A percentile compares a stretch with the other conserved stretches of the same genome.
Conservation (phyloP, 352 stramenopile genomes). For the Saprolegnia parasitica region DNA sequence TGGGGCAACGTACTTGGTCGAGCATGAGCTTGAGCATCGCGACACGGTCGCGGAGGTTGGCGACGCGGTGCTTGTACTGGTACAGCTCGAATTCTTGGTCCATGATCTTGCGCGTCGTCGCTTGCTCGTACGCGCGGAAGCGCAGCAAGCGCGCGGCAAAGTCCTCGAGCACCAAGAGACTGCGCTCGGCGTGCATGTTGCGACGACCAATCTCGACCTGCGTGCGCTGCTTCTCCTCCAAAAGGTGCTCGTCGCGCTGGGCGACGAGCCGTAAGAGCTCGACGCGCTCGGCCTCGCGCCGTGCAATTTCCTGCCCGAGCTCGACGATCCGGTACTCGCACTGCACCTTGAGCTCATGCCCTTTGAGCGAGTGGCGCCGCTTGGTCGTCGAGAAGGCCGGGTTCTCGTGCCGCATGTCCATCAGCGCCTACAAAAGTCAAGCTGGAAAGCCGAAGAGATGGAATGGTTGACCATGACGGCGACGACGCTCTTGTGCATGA, state of each 20-base stretch:
- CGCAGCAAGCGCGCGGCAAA: background rate
- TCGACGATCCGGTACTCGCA: slow-evolving; percentile 12
- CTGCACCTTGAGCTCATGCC: slow-evolving; percentile 1
- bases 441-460: no score
- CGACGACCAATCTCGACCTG: background rate
- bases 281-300: background rate
- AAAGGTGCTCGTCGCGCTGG: background rate
- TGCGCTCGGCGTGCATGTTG: background rate
- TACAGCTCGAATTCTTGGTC: slow-evolving; percentile 7
- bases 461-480: slow-evolving; percentile 17
- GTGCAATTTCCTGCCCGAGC: background rate
- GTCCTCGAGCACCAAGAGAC: background rate
- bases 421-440: slow-evolving; percentile 7
- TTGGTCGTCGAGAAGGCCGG: background rate
- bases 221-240: background rate
- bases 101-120: slow-evolving; percentile 2
- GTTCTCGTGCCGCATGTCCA: slow-evolving; percentile 1
- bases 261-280: background rate
- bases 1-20: slow-evolving; percentile 32
- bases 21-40: slow-evolving; percentile 62
- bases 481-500: slow-evolving; percentile 13
- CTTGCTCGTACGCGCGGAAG: background rate
- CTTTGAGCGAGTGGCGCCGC: slow-evolving; percentile 14
- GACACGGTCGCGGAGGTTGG: background rate
- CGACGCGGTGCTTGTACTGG: background rate